These are phyloP conservation scores for Daldinia caldariorum DNA, from an alignment of 495 filamentous ascomycete species.

Conservation along the genomic window DNA sequence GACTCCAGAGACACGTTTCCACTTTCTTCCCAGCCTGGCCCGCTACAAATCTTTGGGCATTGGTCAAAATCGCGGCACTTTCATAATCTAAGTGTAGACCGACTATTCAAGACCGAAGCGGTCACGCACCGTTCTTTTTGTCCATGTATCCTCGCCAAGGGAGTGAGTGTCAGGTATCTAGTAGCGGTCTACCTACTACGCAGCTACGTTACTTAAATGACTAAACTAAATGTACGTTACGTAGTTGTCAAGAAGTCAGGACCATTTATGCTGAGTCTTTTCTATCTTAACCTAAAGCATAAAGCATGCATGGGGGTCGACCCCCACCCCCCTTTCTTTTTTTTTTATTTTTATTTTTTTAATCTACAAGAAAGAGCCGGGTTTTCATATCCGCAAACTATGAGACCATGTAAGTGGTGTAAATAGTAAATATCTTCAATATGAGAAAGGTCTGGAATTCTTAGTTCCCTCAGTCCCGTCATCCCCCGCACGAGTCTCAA, in stretches of 20 bases:
- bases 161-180: conserved; percentile 20
- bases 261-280: neutral
- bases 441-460: conserved; percentile 18
- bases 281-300: conserved; percentile 5
- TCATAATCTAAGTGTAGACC: conserved; percentile 27
- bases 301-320: neutral
- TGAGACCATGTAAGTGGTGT: neutral
- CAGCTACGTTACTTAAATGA: conserved; percentile 12
- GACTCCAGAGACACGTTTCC: conserved; percentile 32
- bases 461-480: neutral
- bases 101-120: conserved; percentile 29
- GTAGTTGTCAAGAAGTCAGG: neutral
- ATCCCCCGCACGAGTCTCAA: conserved; percentile 5
- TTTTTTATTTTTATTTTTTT: too few relatives aligned
- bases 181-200: conserved; percentile 33
- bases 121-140: conserved; percentile 36
- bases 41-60: conserved; percentile 27
- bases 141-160: conserved; percentile 1
- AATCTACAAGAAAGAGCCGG: neutral
- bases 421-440: neutral
- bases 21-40: conserved; percentile 30
- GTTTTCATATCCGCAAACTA: neutral
- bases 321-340: too few relatives aligned
- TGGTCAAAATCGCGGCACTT: conserved; percentile 37
- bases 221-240: neutral